phyloP scores from a whole-genome alignment of 768 basidiomycete genomes.

The Leucocoprinus sp. region DNA sequence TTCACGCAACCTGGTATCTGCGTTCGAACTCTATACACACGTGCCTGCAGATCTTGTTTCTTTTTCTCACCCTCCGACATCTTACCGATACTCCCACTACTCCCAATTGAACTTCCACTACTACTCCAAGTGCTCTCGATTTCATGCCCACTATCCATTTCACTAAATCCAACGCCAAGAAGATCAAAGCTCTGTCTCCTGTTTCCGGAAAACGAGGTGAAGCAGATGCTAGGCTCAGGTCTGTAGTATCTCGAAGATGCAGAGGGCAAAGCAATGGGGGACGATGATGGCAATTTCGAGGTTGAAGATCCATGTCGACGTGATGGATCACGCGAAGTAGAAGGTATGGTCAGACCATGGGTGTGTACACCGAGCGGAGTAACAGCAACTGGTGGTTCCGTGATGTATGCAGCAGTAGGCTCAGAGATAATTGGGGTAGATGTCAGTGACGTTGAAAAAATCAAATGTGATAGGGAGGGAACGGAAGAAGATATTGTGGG shows the following conservation, averaged over 20 bases:
- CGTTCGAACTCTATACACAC: slow-evolving; percentile 55
- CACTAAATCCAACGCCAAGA: neutral
- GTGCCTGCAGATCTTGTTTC: slow-evolving; percentile 49
- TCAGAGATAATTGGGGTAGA: neutral
- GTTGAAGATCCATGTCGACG: neutral
- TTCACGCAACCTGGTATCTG: slow-evolving; percentile 48
- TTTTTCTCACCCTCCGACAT: slow-evolving; percentile 48
- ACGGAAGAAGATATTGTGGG: neutral
- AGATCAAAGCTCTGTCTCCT: neutral
- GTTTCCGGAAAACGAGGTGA: neutral
- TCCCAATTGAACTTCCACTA: slow-evolving; percentile 13
- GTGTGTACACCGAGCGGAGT: neutral
- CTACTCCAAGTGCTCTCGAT: slow-evolving; percentile 9
- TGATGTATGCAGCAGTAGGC: neutral
- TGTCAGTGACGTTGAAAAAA: neutral
- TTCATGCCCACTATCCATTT: neutral
- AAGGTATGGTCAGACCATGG: neutral
- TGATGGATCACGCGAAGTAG: neutral
- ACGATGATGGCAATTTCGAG: neutral
- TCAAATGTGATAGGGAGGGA: neutral
- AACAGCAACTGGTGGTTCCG: slow-evolving; percentile 2
- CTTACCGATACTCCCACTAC: slow-evolving; percentile 7
- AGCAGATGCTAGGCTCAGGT: neutral
- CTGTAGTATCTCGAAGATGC: neutral
- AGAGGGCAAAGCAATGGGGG: neutral